Base-by-base conservation (phyloP, 352 stramenopile genomes). In the Globisporangium megalacanthum region DNA sequence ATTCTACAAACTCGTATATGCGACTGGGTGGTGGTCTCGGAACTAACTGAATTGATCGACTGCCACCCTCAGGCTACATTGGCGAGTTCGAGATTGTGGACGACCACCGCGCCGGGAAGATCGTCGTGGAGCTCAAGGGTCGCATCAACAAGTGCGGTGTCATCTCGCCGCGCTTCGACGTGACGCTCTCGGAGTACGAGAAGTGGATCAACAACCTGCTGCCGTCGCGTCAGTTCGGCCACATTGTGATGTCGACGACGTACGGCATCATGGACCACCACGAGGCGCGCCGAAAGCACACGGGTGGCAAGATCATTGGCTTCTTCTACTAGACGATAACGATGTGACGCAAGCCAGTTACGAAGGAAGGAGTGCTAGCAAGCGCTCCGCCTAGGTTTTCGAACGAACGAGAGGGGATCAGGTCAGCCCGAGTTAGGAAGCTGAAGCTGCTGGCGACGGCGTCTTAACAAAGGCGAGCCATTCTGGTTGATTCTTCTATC, bases 271-370 rank as follows among this genome's bases (percentile, higher is more conserved):
- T 95, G 86, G 86, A 95, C 78, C 86, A 95, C 79, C 83, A 93
- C 77, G 86, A 95, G 70, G 97, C 98, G 52, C 95, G 96, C 73
- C 94, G 97, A 72, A 99, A 99, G 96, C 97, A 99, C 86, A 99
- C 97, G 49, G 98, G 98, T 97, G 98, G 98, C 75, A 99, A 99
- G 91, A 88, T 99, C 81, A 94, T 99, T 62, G 98, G 97, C 65
- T 99, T 99, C 83, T 99, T 99, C 86, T 99, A 99, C 84, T 99
- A 97, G 80, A 62, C n/a, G n/a, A n/a, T n/a, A n/a, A n/a, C n/a
- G n/a, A n/a, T 45, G 31, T 13, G 9, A 5, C 20, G 36, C 33
- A 4, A 8, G 5, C 4, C 33, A 37, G 33, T 8, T 9, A 4
- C 33, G 5, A 37, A 37, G 33, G 33, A 37, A 37, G 33, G 5